Evolutionary conservation across 1,139 yeast genomes (phyloP), one percentile per base, ranked within the genome.

Genomic region (Hyphopichia fennica): DNA sequence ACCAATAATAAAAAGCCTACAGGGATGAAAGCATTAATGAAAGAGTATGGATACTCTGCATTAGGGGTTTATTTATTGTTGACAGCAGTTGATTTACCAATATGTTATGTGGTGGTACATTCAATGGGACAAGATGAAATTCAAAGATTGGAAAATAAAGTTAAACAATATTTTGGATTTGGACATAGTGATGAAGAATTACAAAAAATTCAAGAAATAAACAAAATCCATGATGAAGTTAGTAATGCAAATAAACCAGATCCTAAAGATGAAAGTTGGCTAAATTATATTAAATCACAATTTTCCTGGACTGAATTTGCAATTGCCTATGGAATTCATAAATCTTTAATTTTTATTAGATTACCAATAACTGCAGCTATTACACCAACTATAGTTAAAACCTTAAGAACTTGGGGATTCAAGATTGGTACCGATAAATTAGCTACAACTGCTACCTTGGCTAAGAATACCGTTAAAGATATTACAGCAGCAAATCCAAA

Each of bases 271-370:
- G 43, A 46, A 29, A 31, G 41, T 2, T 34, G 44, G 29, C 37
- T 51, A 20, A 43, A 33, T 15, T 45, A 43, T 28, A 34, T 86
- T 25, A 63, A 79, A 58, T 51, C 67, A 9, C 75, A 69, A 53
- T 73, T 73, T 47, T 72, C 77, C 13, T 72, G 75, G 75, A 69
- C 78, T 2, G 97, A 93, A 62, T 81, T 89, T 53, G 84, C 89
- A 16, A 77, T 95, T 49, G 99, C 99, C 0, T 93, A 93, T 61
- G 96, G 96, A 4, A 71, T 93, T 41, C 99, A 93, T 70, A 93
- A 95, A 67, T 81, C 95, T 5, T 73, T 91, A 48, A 77, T 85
- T 11, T 80, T 93, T 51, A 75, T 89, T 35, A 77, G 99, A 50
- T 68, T 93, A 8, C 99, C 99, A 11, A 64, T 90, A 34, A 85